Percentiles rank a stretch among this genome's conserved stretches.
Conservation (phyloP, 805 yeast species). For the Nakazawaea anatomiae region DNA sequence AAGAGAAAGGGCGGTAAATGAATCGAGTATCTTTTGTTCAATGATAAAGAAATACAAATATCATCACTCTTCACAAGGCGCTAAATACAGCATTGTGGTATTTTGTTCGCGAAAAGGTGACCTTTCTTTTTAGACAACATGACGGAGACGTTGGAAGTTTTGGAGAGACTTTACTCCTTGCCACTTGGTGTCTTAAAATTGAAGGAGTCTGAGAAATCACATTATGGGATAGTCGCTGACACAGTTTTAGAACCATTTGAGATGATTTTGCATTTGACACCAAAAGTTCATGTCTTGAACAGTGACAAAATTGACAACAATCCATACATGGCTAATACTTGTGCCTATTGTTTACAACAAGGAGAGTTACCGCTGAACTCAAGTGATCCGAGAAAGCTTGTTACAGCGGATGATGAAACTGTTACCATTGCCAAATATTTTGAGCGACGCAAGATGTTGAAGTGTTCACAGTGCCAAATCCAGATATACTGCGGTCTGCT, state of each 20-base stretch:
- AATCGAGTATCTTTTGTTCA: background rate
- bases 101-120: too few species aligned
- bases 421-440: slow-evolving; percentile 8
- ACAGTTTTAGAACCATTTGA: background rate
- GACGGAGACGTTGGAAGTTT: background rate
- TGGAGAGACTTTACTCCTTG: background rate
- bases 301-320: slow-evolving; percentile 2
- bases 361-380: slow-evolving; percentile 12
- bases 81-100: too few species aligned
- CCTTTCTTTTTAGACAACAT: too few species aligned
- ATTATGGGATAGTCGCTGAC: background rate
- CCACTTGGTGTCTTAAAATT: background rate
- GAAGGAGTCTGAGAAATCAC: background rate
- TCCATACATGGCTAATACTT: slow-evolving; percentile 7
- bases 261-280: slow-evolving; percentile 8
- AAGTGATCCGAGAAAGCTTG: background rate
- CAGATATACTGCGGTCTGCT: slow-evolving; percentile 14
- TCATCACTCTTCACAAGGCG: too few species aligned
- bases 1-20: background rate
- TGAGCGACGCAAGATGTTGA: slow-evolving; percentile 11
- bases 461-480: slow-evolving; percentile 11
- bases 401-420: background rate
- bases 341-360: slow-evolving; percentile 11
- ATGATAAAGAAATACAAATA: background rate
- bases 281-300: slow-evolving; percentile 3